Conservation (phyloP, 208 protist genomes). For the Leptomonas pyrrhocoris region DNA sequence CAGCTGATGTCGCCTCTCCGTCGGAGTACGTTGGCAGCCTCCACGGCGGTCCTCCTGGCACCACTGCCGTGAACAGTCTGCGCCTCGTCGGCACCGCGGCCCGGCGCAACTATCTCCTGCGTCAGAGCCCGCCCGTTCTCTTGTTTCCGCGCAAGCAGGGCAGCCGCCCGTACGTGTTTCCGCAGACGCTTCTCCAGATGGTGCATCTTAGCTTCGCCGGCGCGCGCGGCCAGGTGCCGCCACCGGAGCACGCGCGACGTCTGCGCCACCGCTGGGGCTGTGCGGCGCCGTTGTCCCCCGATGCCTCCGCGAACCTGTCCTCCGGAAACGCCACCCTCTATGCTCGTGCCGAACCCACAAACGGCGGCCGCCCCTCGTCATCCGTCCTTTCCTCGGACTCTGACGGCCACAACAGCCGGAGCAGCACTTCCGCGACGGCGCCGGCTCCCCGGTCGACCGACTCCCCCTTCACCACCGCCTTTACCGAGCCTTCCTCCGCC, state of each 20-base stretch:
- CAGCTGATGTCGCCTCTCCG: neutral
- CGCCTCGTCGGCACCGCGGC: conserved; percentile 11
- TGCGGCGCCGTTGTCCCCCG: neutral
- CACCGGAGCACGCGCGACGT: conserved; percentile 12
- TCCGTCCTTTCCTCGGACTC: too few relatives aligned
- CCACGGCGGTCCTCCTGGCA: neutral
- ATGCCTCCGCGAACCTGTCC: neutral
- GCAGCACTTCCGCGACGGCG: neutral
- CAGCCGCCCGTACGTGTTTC: conserved; percentile 45
- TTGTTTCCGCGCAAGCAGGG: conserved; percentile 51
- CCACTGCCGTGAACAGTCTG: conserved; percentile 14
- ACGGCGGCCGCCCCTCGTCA: too few relatives aligned
- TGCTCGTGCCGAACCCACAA: neutral
- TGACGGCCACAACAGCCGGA: too few relatives aligned
- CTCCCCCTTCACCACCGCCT: neutral
- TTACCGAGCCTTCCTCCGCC: neutral
- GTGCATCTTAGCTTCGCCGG: conserved; percentile 23
- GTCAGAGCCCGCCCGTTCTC: conserved; percentile 40
- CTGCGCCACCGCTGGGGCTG: conserved; percentile 28
- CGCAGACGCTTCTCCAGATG: conserved; percentile 40
- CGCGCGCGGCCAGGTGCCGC: conserved; percentile 16
- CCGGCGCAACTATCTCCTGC: conserved; percentile 35
- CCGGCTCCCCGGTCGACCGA: neutral
- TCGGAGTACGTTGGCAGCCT: neutral
- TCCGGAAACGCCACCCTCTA: neutral